Evolutionary conservation across 441 rosid species (phyloP).

Genomic region (Eruca vesicaria): DNA sequence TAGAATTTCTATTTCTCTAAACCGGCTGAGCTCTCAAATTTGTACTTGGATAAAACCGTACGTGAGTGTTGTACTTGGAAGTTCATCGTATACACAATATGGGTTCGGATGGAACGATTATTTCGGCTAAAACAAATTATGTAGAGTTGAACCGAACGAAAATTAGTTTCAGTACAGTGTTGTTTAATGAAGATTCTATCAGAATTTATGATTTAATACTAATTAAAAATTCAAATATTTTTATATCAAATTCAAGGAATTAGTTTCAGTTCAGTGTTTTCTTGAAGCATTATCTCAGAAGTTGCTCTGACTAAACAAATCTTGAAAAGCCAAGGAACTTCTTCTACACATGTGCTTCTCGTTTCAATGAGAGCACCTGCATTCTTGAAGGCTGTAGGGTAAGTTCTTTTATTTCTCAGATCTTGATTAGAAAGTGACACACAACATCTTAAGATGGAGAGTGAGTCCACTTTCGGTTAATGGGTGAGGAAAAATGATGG

Average conservation of each 20-base stretch:
- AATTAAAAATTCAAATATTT: too few species aligned
- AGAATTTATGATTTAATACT: too few species aligned
- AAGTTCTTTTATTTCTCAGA: neutral
- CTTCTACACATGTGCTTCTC: conserved; percentile 2
- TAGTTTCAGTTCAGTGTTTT: too few species aligned
- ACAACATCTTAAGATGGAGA: conserved; percentile 13
- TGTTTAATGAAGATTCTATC: too few species aligned
- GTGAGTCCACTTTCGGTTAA: conserved; percentile 19
- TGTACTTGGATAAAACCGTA: neutral
- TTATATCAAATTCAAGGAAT: too few species aligned
- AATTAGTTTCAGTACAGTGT: too few species aligned
- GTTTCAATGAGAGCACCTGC: conserved; percentile 14
- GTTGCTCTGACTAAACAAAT: conserved; percentile 5
- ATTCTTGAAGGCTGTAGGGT: conserved; percentile 29
- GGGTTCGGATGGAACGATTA: too few species aligned
- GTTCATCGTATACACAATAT: neutral
- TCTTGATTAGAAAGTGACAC: conserved; percentile 19
- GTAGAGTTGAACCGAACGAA: too few species aligned
- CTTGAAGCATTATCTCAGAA: neutral
- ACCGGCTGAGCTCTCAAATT: neutral
- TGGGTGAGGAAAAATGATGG: conserved; percentile 23
- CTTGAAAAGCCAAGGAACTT: neutral
- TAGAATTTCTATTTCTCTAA: neutral
- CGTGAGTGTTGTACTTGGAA: neutral
- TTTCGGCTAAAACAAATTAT: too few species aligned